Conservation (phyloP, 768 basidiomycete species). For the Gymnopilus dilepis region DNA sequence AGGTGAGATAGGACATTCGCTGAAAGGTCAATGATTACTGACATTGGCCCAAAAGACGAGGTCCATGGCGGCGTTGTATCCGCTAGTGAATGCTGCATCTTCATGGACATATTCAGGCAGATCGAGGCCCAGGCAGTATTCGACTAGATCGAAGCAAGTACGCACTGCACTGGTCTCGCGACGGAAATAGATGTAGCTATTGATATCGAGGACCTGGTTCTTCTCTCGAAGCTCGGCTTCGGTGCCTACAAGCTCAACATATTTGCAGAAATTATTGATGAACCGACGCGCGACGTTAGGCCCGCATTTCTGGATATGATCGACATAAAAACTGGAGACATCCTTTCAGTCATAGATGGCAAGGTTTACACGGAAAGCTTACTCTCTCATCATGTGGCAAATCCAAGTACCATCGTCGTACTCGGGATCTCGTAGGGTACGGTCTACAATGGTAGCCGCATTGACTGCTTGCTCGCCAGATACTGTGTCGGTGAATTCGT, state of each 20-base stretch:
- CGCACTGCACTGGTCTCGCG: slow-evolving; percentile 10
- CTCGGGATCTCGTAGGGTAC: not conserved
- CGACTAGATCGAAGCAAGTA: slow-evolving; percentile 9
- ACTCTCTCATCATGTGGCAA: slow-evolving; percentile 13
- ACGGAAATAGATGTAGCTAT: slow-evolving; percentile 4
- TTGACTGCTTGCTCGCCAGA: slow-evolving; percentile 7
- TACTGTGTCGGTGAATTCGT: slow-evolving; percentile 12
- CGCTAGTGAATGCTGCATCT: slow-evolving; percentile 9
- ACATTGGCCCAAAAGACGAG: slow-evolving; percentile 13
- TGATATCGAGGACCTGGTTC: slow-evolving; percentile 12
- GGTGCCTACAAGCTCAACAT: slow-evolving; percentile 2
- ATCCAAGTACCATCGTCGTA: slow-evolving; percentile 14
- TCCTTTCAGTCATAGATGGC: not conserved
- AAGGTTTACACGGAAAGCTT: not conserved
- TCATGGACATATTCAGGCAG: slow-evolving; percentile 13
- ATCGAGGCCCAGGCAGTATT: slow-evolving; percentile 12
- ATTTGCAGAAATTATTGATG: slow-evolving; percentile 11
- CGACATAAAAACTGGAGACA: not conserved
- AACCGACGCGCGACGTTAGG: slow-evolving; percentile 11
- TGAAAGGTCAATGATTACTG: not conserved
- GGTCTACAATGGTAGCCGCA: slow-evolving; percentile 3
- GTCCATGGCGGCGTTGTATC: slow-evolving; percentile 15
- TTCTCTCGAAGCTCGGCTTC: slow-evolving; percentile 14
- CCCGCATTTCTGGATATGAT: slow-evolving; percentile 8
- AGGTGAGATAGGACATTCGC: not conserved